Percentiles rank a stretch among this genome's conserved stretches.
Evolutionary conservation across 495 filamentous ascomycete species (phyloP).

Genomic region (Rusavskia elegans): DNA sequence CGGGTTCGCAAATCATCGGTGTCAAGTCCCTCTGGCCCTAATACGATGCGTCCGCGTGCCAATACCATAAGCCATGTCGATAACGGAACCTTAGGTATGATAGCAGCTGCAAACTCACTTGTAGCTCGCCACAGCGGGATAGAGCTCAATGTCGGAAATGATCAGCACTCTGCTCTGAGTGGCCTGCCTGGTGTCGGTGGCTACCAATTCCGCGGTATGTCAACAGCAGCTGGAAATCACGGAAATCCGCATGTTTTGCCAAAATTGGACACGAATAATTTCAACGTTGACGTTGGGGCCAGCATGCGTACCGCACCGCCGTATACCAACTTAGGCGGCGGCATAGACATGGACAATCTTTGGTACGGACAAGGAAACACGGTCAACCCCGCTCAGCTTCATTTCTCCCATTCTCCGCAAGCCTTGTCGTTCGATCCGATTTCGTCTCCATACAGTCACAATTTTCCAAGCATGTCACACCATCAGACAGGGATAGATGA

Average conservation of each 20-base stretch:
- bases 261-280: constrained; percentile 68
- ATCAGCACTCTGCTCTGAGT: constrained; percentile 38
- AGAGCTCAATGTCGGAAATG: constrained; percentile 37
- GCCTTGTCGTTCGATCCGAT: constrained; percentile 52
- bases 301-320: constrained; percentile 70
- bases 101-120: constrained; percentile 43
- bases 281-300: constrained; percentile 44
- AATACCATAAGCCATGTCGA: constrained; percentile 97
- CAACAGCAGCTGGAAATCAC: constrained; percentile 45
- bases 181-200: constrained; percentile 48
- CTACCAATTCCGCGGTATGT: constrained; percentile 56
- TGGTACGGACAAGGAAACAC: constrained; percentile 57
- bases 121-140: constrained; percentile 26
- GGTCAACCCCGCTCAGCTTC: constrained; percentile 90
- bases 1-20: constrained; percentile 87
- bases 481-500: constrained; percentile 45
- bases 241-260: constrained; percentile 50
- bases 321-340: constrained; percentile 47
- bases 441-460: constrained; percentile 56
- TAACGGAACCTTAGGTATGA: constrained; percentile 52
- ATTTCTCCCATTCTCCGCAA: constrained; percentile 74
- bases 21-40: constrained; percentile 38
- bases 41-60: constrained; percentile 69
- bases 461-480: constrained; percentile 39
- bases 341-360: constrained; percentile 61